Percentiles rank a stretch among this genome's conserved stretches.
These are phyloP conservation scores for Eremothecium gossypii DNA, from an alignment of 1,139 yeast species.

Conservation along the genomic window DNA sequence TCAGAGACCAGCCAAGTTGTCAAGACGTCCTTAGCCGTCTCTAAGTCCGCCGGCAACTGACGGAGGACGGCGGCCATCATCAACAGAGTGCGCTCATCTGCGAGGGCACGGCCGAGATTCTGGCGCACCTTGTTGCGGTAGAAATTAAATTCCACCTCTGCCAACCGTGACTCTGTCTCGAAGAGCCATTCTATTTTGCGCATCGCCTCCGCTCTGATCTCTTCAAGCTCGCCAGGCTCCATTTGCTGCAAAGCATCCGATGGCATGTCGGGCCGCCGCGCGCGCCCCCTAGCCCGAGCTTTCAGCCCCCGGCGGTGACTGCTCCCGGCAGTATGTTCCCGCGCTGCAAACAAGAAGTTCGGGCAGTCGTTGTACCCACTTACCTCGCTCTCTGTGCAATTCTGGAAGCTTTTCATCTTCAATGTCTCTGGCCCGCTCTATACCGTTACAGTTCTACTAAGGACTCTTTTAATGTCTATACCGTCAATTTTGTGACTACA, in stretches of 20 bases:
- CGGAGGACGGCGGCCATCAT: slow-evolving; percentile 18
- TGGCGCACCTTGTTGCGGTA: slow-evolving; percentile 21
- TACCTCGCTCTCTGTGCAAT: slow-evolving; percentile 29
- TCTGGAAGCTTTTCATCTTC: slow-evolving; percentile 22
- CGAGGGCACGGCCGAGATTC: slow-evolving; percentile 16
- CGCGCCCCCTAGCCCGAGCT: slow-evolving; percentile 1
- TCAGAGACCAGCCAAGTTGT: slow-evolving; percentile 29
- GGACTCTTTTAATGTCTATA: no score
- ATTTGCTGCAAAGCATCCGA: neutral
- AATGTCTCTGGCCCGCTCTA: no score
- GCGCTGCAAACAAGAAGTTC: slow-evolving; percentile 15
- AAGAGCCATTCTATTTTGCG: slow-evolving; percentile 12
- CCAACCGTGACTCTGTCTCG: slow-evolving; percentile 13
- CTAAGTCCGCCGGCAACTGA: slow-evolving; percentile 10
- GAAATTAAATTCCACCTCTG: slow-evolving; percentile 20
- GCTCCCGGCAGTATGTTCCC: neutral
- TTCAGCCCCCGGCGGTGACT: no score
- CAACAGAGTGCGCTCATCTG: slow-evolving; percentile 14
- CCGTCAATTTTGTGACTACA: no score
- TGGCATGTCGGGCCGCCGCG: slow-evolving; percentile 6
- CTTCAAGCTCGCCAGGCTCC: neutral
- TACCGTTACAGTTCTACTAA: no score
- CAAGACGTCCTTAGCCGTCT: slow-evolving; percentile 14
- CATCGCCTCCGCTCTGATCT: slow-evolving; percentile 13
- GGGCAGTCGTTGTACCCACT: slow-evolving; percentile 32